Conservation (phyloP, 2,329 filamentous ascomycete genomes). For the Claviceps pusilla region DNA sequence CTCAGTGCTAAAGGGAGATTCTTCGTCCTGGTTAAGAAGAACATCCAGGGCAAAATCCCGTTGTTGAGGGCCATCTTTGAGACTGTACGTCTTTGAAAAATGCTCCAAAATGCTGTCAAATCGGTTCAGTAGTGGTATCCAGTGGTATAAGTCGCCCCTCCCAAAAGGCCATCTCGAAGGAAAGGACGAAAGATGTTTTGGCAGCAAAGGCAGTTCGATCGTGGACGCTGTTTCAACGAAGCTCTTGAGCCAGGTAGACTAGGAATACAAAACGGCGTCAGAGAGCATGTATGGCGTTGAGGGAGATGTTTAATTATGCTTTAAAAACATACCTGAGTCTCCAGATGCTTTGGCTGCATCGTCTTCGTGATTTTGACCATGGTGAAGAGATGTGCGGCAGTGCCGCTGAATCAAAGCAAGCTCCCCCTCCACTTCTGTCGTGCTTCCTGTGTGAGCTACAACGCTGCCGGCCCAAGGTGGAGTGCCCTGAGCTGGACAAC, state of each 20-base stretch:
- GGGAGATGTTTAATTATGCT: not conserved
- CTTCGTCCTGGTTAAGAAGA: constrained; percentile 42
- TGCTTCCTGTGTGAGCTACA: constrained; percentile 25
- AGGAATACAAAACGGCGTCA: not conserved
- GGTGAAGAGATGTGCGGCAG: constrained; percentile 40
- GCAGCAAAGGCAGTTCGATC: constrained; percentile 60
- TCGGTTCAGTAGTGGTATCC: constrained; percentile 85
- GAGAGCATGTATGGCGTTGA: not conserved
- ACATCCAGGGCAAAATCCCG: constrained; percentile 56
- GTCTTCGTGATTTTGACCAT: constrained; percentile 57
- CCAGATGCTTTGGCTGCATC: constrained; percentile 52
- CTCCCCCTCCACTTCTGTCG: constrained; percentile 42
- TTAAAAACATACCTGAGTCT: constrained; percentile 41
- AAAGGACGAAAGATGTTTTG: constrained; percentile 62
- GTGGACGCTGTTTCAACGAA: constrained; percentile 61
- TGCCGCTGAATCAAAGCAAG: constrained; percentile 35
- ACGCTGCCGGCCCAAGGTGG: constrained; percentile 18
- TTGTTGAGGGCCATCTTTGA: constrained; percentile 67
- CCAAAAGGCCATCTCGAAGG: constrained; percentile 89
- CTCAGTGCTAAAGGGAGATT: constrained; percentile 35
- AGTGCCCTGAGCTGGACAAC: constrained; percentile 20
- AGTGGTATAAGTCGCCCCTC: constrained; percentile 90
- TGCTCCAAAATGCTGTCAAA: constrained; percentile 80
- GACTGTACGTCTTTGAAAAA: constrained; percentile 65
- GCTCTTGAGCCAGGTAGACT: constrained; percentile 78